phyloP scores from a whole-genome alignment of 768 basidiomycete genomes.

The Mycena chlorophos region DNA sequence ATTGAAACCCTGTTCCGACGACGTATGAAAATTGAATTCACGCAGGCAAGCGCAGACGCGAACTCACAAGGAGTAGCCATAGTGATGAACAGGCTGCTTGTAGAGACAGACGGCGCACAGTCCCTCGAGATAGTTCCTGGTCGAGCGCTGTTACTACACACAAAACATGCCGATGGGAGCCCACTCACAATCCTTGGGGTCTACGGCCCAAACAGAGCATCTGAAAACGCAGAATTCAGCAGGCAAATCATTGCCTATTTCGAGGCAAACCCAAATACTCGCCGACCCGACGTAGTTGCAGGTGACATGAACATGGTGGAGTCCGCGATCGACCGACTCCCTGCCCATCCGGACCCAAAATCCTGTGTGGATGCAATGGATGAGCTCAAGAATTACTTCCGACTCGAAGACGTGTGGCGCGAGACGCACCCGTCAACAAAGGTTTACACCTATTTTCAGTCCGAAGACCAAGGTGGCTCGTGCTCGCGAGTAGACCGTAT shows the following conservation, averaged over 20 bases:
- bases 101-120: conserved; percentile 7
- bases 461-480: conserved; percentile 1
- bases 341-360: conserved; percentile 24
- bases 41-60: conserved; percentile 12
- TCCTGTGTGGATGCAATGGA: conserved; percentile 18
- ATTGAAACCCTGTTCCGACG: conserved; percentile 4
- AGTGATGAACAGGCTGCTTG: conserved; percentile 32
- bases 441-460: conserved; percentile 32
- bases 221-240: conserved; percentile 34
- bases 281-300: conserved; percentile 34
- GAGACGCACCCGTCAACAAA: conserved; percentile 19
- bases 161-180: conserved; percentile 19
- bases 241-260: conserved; percentile 16
- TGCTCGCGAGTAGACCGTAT: conserved; percentile 40
- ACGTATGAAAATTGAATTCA: conserved; percentile 23
- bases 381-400: conserved; percentile 20
- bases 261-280: conserved; percentile 2
- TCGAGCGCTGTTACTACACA: neutral
- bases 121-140: conserved; percentile 3
- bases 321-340: conserved; percentile 37
- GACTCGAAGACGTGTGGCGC: conserved; percentile 36
- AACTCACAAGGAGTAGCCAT: conserved; percentile 34
- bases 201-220: conserved; percentile 35
- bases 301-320: conserved; percentile 48
- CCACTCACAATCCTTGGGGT: conserved; percentile 32